Percentiles rank a stretch among this genome's conserved stretches.
Conservation (phyloP, 306 rosid species). For the Quercus robur region DNA sequence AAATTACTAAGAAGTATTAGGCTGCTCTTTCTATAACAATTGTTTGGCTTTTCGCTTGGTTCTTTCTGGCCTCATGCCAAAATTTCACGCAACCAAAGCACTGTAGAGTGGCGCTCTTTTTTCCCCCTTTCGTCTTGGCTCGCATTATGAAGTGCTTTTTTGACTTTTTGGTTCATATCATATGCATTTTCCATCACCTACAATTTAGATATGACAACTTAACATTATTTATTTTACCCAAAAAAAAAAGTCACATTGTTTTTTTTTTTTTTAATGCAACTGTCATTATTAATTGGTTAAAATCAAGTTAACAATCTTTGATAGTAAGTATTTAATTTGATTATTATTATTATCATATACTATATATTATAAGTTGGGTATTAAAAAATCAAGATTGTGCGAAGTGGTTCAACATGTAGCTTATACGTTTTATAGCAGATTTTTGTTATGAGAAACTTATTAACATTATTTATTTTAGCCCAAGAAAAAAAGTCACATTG, state of each 20-base stretch:
- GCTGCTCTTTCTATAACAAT: not conserved
- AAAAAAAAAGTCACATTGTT: not conserved
- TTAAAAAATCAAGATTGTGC: too few species aligned
- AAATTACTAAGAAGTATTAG: not conserved
- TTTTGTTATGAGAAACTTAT: too few species aligned
- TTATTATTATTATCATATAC: too few species aligned
- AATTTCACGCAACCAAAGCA: not conserved
- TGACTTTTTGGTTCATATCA: not conserved
- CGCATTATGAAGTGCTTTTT: not conserved
- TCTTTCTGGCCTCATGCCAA: not conserved
- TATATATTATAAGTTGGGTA: too few species aligned
- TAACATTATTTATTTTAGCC: too few species aligned
- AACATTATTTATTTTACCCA: not conserved
- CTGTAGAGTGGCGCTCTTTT: not conserved
- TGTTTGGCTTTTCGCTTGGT: not conserved
- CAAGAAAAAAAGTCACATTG: not conserved
- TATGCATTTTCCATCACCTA: not conserved
- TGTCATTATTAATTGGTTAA: not conserved
- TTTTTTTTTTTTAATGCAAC: not conserved
- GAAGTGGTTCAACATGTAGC: too few species aligned
- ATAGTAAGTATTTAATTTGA: too few species aligned
- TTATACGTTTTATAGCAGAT: too few species aligned
- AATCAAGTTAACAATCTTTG: too few species aligned
- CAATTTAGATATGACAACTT: not conserved
- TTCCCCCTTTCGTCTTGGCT: not conserved